These are phyloP conservation scores for Digitaria exilis DNA, from an alignment of 202 grass and related monocot genomes.

Conservation along the genomic window DNA sequence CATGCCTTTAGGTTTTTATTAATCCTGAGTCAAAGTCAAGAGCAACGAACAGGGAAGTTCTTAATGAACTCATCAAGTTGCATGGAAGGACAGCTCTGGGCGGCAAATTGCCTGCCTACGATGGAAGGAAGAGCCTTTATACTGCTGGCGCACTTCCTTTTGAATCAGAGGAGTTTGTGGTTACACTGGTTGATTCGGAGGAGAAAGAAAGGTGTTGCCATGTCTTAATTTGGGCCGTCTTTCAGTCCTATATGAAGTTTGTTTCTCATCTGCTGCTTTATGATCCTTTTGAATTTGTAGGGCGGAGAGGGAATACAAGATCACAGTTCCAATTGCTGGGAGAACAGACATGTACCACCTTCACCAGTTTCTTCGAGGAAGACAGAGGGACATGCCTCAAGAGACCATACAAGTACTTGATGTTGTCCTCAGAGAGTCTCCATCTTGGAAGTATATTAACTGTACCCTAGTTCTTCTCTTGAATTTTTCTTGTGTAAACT, in stretches of 20 bases:
- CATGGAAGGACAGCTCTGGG: slow-evolving; percentile 44
- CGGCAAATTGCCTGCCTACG: slow-evolving; percentile 47
- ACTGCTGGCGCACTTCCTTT: slow-evolving; percentile 66
- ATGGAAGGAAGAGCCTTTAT: slow-evolving; percentile 69
- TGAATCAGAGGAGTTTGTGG: slow-evolving; percentile 51
- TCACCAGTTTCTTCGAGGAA: slow-evolving; percentile 57
- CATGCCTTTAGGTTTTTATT: slow-evolving; percentile 49
- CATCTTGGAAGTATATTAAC: slow-evolving; percentile 50
- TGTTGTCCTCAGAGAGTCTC: slow-evolving; percentile 81
- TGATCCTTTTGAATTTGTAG: slow-evolving; percentile 23
- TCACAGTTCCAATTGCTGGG: slow-evolving; percentile 64
- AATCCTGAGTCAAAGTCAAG: slow-evolving; percentile 55
- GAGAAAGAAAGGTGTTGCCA: slow-evolving; percentile 38
- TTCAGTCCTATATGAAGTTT: background rate
- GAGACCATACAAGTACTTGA: slow-evolving; percentile 83
- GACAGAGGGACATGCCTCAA: slow-evolving; percentile 71
- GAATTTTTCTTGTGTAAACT: background rate
- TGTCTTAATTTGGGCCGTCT: background rate
- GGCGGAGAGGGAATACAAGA: slow-evolving; percentile 60
- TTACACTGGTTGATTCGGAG: slow-evolving; percentile 39
- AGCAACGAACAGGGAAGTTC: slow-evolving; percentile 36
- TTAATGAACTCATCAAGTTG: slow-evolving; percentile 51
- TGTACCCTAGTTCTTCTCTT: background rate
- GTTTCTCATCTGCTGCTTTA: background rate
- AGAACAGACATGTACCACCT: slow-evolving; percentile 68